Evolutionary conservation across 371 early-diverging fungal genomes (phyloP), one percentile per base, ranked within the genome.

Genomic region (Apophysomyces sp.): DNA sequence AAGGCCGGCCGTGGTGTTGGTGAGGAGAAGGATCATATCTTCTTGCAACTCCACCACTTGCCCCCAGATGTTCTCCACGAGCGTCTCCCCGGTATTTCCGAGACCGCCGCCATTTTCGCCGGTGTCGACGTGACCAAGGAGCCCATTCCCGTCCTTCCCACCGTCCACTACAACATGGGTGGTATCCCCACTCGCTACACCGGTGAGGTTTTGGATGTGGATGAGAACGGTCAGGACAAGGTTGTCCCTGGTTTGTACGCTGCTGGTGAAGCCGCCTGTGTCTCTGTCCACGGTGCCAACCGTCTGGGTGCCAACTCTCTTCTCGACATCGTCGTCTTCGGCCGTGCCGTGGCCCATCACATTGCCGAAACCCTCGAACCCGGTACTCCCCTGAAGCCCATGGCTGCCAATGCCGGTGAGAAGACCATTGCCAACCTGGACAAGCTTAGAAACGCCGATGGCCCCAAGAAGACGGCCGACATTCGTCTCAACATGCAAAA

Each of bases 111-210:
- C 62, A 97, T 98, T 75, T 98, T 98, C 76, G 92, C 97, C 54
- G 96, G 96, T 77, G 98, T 98, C 53, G 97, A 98, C 83, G 97
- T 98, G 32, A 98, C 98, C 76, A 97, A 97, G 87, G 97, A 98
- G 74, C 97, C 98, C 41, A 98, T 98, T 74, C 98, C 98, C n/a
- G 98, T 98, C 49, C 82, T 98, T 58, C 98, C 98, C 62, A 98
- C 98, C 62, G 98, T 98, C 67, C 98, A 98, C 78, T 98, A 98
- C 89, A 98, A 98, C 87, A 98, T 98, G 98, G 98, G 98, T 74
- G 98, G 98, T 79, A 98, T 98, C 64, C 98, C 98, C 30, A 97
- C 98, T 51, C 86, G 86, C 59, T 98, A 94, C 89, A 97, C 97
- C 55, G 98, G 98, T 66, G 94, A 98, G 81, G 98, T 97, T 16